phyloP scores from a whole-genome alignment of 2,329 filamentous ascomycete species.

The Kalaharituber pfeilii region DNA sequence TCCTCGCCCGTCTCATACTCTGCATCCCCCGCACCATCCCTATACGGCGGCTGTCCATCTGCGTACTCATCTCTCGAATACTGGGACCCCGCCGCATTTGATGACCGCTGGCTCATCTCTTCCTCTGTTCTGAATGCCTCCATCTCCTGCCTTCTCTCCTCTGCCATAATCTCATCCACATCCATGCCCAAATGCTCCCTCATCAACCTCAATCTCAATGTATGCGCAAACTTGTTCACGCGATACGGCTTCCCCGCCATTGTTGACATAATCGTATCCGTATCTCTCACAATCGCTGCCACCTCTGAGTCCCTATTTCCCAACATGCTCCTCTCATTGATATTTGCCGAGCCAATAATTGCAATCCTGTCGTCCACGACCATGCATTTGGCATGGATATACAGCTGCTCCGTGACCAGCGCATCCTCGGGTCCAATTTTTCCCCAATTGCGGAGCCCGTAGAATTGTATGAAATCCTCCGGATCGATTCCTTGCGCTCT shows the following conservation, averaged over 20 bases:
- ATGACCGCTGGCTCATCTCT: conserved; percentile 41
- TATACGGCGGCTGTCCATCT: conserved; percentile 10
- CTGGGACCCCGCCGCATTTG: conserved; percentile 28
- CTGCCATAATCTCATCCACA: conserved; percentile 74
- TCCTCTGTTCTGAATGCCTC: conserved; percentile 42
- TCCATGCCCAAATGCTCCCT: conserved; percentile 91
- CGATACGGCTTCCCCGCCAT: conserved; percentile 84
- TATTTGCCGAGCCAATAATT: conserved; percentile 93
- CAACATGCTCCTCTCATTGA: conserved; percentile 93
- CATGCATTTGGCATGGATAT: conserved; percentile 96
- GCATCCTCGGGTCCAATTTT: conserved; percentile 67
- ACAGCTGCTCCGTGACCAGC: conserved; percentile 85
- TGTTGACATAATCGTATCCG: conserved; percentile 75
- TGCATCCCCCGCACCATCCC: neutral
- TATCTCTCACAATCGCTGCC: conserved; percentile 77
- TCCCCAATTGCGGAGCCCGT: conserved; percentile 80
- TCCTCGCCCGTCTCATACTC: neutral
- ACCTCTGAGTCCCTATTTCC: conserved; percentile 83
- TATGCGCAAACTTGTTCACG: conserved; percentile 84
- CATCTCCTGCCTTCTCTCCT: conserved; percentile 51
- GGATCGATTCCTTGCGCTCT: conserved; percentile 68
- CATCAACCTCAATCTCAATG: conserved; percentile 83
- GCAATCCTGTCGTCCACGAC: conserved; percentile 85
- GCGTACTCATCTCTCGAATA: conserved; percentile 14
- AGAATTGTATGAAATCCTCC: conserved; percentile 91